phyloP scores from a whole-genome alignment of 106 monocot species.

The Posidonia australis region DNA sequence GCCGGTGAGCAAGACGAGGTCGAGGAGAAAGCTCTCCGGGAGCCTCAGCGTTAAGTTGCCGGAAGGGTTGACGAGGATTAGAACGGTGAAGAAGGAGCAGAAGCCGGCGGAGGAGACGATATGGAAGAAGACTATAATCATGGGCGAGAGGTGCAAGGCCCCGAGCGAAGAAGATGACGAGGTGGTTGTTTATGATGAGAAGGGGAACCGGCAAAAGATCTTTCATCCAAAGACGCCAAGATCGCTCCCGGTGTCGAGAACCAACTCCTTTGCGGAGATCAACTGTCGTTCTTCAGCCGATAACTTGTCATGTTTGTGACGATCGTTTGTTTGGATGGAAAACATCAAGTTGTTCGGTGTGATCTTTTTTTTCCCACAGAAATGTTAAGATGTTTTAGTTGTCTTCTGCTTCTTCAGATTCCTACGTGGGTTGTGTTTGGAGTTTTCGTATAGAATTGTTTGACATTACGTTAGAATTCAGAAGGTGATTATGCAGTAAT shows the following conservation, averaged over 20 bases:
- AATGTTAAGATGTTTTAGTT: no score
- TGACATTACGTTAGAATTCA: no score
- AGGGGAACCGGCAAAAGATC: conserved; percentile 16
- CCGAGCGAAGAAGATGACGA: conserved; percentile 22
- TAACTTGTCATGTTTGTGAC: neutral
- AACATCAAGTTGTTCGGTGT: no score
- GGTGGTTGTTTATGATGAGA: conserved; percentile 12
- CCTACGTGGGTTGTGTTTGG: no score
- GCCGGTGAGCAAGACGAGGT: neutral
- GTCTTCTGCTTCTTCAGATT: no score
- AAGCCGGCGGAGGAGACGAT: conserved; percentile 3
- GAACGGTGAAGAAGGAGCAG: conserved; percentile 9
- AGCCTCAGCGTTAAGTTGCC: conserved; percentile 27
- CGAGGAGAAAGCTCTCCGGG: conserved; percentile 19
- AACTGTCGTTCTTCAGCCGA: neutral
- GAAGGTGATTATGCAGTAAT: no score
- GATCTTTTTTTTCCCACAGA: no score
- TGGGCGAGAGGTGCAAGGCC: conserved; percentile 27
- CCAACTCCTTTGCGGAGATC: conserved; percentile 17
- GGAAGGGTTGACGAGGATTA: conserved; percentile 16
- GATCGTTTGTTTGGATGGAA: no score
- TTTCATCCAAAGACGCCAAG: conserved; percentile 27
- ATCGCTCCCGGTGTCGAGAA: conserved; percentile 27
- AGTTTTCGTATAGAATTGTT: no score
- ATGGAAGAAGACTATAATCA: conserved; percentile 33